Base-by-base conservation (phyloP, 2,329 filamentous ascomycete species). In the Dactylonectria macrodidyma region DNA sequence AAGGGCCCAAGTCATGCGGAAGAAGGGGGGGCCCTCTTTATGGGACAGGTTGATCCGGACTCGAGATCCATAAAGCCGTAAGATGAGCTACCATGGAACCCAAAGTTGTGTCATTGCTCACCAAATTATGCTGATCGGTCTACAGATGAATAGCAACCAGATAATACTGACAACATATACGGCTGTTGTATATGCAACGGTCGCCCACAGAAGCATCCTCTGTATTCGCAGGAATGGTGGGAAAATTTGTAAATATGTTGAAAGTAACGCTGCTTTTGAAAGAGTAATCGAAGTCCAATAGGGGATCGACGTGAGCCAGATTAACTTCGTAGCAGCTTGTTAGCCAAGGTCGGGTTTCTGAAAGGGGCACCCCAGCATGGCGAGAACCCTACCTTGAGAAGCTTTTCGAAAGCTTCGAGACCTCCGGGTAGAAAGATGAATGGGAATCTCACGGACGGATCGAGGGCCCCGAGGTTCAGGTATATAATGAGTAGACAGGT, bases 171-270 rank as follows among this genome's bases (percentile, higher is more conserved):
- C 2, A 0, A 44, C n/a, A 3, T 41, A 71, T 3, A 30, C 10
- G 2, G 44, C 2, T 2, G 41, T 19, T 4, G 62, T 59, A 5
- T 67, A 71, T 6, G 14, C 11, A 9, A 72, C 62, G 0, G 59
- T 61, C 0, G 16, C 54, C 66, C 69, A 71, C n/a, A 72, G 33
- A 11, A 69, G 64, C 1, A 59, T 34, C 19, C 70, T 44, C 7
- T 66, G 24, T 16, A 60, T 72, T 2, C 64, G 56, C 70, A 72
- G 69, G 3, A 71, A 72, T 1, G 3, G 12, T 16, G 38, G 38
- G 12, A 41, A 41, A 16, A 41, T 16, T 41, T 41, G 38, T 12
- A 16, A 16, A 12, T 72, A 71, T 0, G 71, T 55, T 2, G 54
- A 41, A 1, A 72, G 11, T 0, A 72, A 55, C 5, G 66, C 62